Percentiles rank a stretch among this genome's conserved stretches.
Conservation (phyloP, 2,329 filamentous ascomycete genomes). For the Aschersonia sp. region DNA sequence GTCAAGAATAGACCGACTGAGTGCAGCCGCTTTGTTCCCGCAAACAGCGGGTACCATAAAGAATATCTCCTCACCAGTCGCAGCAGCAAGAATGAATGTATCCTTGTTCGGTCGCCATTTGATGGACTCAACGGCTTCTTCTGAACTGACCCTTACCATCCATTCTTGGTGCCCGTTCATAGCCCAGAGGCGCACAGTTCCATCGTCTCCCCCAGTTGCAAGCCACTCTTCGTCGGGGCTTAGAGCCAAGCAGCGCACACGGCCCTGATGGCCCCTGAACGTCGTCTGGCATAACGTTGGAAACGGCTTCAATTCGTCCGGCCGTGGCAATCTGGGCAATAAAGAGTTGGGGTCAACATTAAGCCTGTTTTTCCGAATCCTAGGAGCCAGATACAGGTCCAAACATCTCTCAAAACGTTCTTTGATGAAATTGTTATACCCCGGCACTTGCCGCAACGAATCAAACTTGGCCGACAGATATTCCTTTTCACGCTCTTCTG, state of each 20-base stretch:
- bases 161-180: slow-evolving; percentile 81
- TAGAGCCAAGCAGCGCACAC: slow-evolving; percentile 71
- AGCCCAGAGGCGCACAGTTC: slow-evolving; percentile 83
- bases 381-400: slow-evolving; percentile 87
- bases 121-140: slow-evolving; percentile 72
- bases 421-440: slow-evolving; percentile 80
- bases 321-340: slow-evolving; percentile 81
- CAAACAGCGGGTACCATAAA: slow-evolving; percentile 66
- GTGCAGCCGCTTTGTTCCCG: slow-evolving; percentile 58
- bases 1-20: slow-evolving; percentile 65
- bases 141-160: slow-evolving; percentile 63
- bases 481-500: slow-evolving; percentile 81
- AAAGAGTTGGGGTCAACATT: slow-evolving; percentile 94
- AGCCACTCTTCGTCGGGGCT: slow-evolving; percentile 78
- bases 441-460: slow-evolving; percentile 80
- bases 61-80: slow-evolving; percentile 73
- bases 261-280: slow-evolving; percentile 77
- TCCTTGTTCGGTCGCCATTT: slow-evolving; percentile 81
- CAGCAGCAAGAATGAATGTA: slow-evolving; percentile 67
- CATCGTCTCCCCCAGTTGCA: slow-evolving; percentile 88
- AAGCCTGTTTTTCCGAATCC: slow-evolving; percentile 82
- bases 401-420: slow-evolving; percentile 93
- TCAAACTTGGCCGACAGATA: slow-evolving; percentile 75
- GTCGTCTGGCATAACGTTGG: slow-evolving; percentile 79
- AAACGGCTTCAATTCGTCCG: slow-evolving; percentile 89